phyloP scores from a whole-genome alignment of 2,329 filamentous ascomycete species.

The Magnaporthiopsis incrustans region DNA sequence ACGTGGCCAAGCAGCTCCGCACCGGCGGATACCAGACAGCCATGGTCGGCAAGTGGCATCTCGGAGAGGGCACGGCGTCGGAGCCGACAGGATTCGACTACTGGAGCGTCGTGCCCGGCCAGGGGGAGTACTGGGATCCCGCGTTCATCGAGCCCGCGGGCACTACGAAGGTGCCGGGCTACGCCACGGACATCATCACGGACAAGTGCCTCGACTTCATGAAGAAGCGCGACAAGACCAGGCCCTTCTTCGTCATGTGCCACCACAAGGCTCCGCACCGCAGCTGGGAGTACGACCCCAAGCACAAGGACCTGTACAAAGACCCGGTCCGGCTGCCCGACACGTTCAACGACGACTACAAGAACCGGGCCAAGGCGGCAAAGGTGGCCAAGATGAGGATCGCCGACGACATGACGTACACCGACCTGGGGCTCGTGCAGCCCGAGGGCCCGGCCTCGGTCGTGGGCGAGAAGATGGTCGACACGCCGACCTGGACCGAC shows the following conservation, averaged over 20 bases:
- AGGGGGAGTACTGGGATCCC: conserved; percentile 45
- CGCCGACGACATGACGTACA: conserved; percentile 42
- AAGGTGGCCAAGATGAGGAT: conserved; percentile 43
- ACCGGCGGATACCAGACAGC: conserved; percentile 39
- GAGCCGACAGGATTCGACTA: conserved; percentile 43
- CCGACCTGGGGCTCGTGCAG: conserved; percentile 41
- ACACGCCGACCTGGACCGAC: conserved; percentile 13
- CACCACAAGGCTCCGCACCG: conserved; percentile 49
- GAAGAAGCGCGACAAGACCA: conserved; percentile 21
- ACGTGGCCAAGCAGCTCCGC: conserved; percentile 41
- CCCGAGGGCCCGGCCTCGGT: conserved; percentile 34
- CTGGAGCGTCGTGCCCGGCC: conserved; percentile 42
- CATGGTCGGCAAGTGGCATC: conserved; percentile 47
- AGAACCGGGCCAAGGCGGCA: conserved; percentile 41
- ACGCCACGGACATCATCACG: conserved; percentile 44
- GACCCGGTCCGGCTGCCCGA: conserved; percentile 39
- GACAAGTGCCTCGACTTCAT: conserved; percentile 39
- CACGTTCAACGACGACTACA: conserved; percentile 46
- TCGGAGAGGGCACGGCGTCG: conserved; percentile 37
- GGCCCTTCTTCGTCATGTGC: conserved; percentile 47
- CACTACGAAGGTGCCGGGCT: conserved; percentile 26
- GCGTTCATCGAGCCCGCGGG: conserved; percentile 35
- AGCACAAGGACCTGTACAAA: conserved; percentile 39
- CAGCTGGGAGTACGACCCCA: conserved; percentile 41
- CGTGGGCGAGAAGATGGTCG: conserved; percentile 25